A percentile compares a stretch with the other conserved stretches of the same genome.
Conservation (phyloP, 192 early-diverging fungal genomes). For the Rhizophagus clarus region DNA sequence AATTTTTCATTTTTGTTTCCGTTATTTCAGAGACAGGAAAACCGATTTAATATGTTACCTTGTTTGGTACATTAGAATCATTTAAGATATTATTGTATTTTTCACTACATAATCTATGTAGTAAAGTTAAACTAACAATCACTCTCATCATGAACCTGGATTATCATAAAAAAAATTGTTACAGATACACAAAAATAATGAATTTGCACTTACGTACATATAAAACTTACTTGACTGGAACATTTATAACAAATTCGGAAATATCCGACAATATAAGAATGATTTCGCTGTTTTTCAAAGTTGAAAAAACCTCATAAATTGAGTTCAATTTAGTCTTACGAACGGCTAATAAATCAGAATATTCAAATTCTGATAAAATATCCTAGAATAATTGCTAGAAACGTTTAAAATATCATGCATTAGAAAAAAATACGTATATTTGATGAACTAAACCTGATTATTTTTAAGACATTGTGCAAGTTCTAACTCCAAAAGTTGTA, state of each 20-base stretch:
- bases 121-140: neutral
- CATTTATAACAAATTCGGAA: slow-evolving; percentile 2
- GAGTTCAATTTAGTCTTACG: neutral
- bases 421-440: neutral
- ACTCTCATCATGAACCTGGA: slow-evolving; percentile 10
- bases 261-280: slow-evolving; percentile 1
- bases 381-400: neutral
- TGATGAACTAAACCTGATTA: neutral
- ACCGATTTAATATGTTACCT: neutral
- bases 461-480: neutral
- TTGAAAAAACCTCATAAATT: neutral
- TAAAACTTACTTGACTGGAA: slow-evolving; percentile 1
- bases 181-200: neutral
- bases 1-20: no score
- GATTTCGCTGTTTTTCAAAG: neutral
- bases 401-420: neutral
- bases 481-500: neutral
- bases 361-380: neutral
- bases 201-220: no score
- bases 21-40: neutral
- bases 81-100: neutral
- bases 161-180: neutral
- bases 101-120: slow-evolving; percentile 4
- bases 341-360: neutral
- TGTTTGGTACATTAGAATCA: neutral